phyloP scores from a whole-genome alignment of 148 eudicot genomes.

The Polygonum maritimum region DNA sequence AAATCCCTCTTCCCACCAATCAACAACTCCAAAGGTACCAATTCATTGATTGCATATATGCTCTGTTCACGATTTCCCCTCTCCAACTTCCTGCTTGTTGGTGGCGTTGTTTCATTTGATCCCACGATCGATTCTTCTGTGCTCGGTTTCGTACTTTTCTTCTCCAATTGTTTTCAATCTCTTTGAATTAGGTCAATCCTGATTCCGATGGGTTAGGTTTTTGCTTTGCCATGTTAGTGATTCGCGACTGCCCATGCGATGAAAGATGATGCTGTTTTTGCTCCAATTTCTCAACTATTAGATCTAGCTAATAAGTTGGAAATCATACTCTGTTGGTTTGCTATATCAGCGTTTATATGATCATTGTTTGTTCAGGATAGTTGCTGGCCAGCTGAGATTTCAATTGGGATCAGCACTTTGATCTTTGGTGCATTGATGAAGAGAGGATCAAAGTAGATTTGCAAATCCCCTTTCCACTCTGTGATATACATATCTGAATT shows the following conservation, averaged over 20 bases:
- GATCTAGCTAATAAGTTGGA: background rate
- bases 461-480: background rate
- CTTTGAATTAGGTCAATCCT: slow-evolving; percentile 8
- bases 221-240: background rate
- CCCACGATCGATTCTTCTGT: background rate
- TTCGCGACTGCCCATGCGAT: background rate
- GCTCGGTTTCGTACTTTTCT: background rate
- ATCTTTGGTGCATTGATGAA: background rate
- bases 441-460: background rate
- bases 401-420: background rate
- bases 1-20: slow-evolving; percentile 6
- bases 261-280: background rate
- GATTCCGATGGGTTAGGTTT: background rate
- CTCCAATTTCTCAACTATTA: background rate
- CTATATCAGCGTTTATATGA: background rate
- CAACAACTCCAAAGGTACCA: slow-evolving; percentile 1
- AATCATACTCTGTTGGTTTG: background rate
- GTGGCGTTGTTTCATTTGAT: background rate
- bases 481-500: slow-evolving; percentile 46
- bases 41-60: background rate
- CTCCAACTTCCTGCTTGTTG: background rate
- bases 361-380: background rate
- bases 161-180: background rate
- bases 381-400: background rate
- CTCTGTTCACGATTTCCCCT: background rate